phyloP scores from a whole-genome alignment of 1,284 basidiomycete genomes.

The Marasmius sp. region DNA sequence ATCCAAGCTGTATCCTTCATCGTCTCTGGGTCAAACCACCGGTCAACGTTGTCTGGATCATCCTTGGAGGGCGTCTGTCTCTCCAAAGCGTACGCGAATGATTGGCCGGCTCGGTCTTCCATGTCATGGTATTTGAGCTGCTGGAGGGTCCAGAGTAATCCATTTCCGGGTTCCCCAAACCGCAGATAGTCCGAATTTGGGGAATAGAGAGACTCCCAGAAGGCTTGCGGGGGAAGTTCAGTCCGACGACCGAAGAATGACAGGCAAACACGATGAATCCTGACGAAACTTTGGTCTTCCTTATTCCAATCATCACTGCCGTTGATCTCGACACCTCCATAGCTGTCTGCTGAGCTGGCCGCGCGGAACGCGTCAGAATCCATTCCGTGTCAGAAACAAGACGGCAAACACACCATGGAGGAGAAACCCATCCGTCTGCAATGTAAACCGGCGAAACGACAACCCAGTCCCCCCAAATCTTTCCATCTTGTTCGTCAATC shows the following conservation, averaged over 20 bases:
- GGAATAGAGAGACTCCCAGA: conserved; percentile 13
- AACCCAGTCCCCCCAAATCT: conserved; percentile 14
- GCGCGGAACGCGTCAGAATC: not conserved
- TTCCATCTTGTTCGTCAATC: conserved; percentile 11
- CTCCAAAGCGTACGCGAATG: conserved; percentile 10
- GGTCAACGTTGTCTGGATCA: conserved; percentile 6
- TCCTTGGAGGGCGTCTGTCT: conserved; percentile 5
- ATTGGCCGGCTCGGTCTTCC: conserved; percentile 11
- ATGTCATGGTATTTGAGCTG: conserved; percentile 13
- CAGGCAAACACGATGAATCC: conserved; percentile 12
- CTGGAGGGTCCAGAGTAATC: conserved; percentile 3
- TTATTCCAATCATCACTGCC: conserved; percentile 10
- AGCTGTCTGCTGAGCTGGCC: conserved; percentile 2
- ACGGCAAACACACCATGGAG: conserved; percentile 6
- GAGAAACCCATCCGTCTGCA: conserved; percentile 10
- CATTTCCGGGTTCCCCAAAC: conserved; percentile 2
- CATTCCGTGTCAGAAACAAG: not conserved
- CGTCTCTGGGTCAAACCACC: conserved; percentile 14
- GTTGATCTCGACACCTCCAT: conserved; percentile 9
- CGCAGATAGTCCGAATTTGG: conserved; percentile 10
- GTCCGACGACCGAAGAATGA: conserved; percentile 12
- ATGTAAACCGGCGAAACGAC: conserved; percentile 10
- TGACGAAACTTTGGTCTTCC: not conserved
- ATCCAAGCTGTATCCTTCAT: conserved; percentile 15
- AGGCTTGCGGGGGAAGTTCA: conserved; percentile 2